Percentiles rank a stretch among this genome's conserved stretches.
Evolutionary conservation across 306 rosid genomes (phyloP).

Genomic region (Betula pendula): DNA sequence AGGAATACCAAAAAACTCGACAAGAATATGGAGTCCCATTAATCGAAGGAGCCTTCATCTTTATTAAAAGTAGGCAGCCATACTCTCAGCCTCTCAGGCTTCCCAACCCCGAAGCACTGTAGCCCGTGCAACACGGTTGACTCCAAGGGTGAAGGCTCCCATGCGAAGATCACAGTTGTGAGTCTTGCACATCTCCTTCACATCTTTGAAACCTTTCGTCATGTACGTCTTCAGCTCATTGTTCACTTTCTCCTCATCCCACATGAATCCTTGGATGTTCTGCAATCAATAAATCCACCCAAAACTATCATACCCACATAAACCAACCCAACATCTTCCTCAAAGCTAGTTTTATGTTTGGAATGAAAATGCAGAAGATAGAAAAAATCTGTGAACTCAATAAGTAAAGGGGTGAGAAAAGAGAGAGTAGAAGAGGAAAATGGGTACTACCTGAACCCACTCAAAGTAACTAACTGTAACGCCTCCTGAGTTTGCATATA

Average conservation of each 20-base stretch:
- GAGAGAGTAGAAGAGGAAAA: not conserved
- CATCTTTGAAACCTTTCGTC: constrained; percentile 79
- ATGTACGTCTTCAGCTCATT: constrained; percentile 66
- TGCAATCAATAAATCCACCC: constrained; percentile 29
- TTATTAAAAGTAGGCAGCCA: constrained; percentile 15
- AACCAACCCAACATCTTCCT: not conserved
- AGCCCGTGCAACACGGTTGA: constrained; percentile 86
- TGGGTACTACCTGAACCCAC: constrained; percentile 87
- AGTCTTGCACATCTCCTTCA: constrained; percentile 82
- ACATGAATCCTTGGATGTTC: constrained; percentile 98
- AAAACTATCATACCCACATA: not conserved
- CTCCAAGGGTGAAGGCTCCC: constrained; percentile 93
- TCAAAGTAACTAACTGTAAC: constrained; percentile 95
- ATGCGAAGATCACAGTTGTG: constrained; percentile 80
- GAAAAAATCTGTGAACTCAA: not conserved
- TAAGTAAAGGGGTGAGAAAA: too few species aligned
- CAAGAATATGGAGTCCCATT: not conserved
- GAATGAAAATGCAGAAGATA: too few species aligned
- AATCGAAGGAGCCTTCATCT: not conserved
- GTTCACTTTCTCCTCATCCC: constrained; percentile 92
- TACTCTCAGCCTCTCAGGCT: constrained; percentile 54
- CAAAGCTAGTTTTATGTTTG: not conserved
- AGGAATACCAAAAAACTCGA: not conserved
- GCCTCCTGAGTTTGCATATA: constrained; percentile 97
- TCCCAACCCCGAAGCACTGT: constrained; percentile 93